Evolutionary conservation across 108 stramenopile species (phyloP), one percentile per base, ranked within the genome.

Genomic region (Asterionellopsis glacialis): DNA sequence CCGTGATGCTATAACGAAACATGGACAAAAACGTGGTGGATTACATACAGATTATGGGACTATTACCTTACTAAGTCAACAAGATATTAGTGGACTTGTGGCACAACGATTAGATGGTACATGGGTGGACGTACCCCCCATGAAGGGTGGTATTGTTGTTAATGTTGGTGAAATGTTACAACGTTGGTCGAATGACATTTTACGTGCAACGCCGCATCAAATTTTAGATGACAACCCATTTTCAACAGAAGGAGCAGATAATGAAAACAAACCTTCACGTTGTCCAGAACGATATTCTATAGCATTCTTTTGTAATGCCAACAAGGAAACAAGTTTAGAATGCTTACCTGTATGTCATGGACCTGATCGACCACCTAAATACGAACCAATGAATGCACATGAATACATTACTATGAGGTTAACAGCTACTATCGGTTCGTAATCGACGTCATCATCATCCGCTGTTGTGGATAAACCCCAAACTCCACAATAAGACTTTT

Each of bases 101-200:
- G 85, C 77, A 4, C 72, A 80, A 55, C 18, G 38, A 0, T 21
- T 33, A 16, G 66, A 67, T 27, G 86, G 81, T 9, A 54, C 33
- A 15, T 88, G 83, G 87, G 70, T 80, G 9, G 51, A 69, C 40
- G 81, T 84, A 2, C 73, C 72, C 16, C 80, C 83, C 0, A 49
- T 69, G 24, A 45, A 61, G 27, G 52, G 64, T 43, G 49, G 65
- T 15, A 66, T 77, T 55, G 54, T 77, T 44, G 65, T 77, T 42
- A 71, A 71, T 52, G 65, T 77, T 26, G 58, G 58, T 19, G 43
- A 45, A 11, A 76, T 76, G 75, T 40, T 76, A 16, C 68, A 67
- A 57, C 51, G 68, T 45, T 76, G 75, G 75, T 61, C 53, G 14
- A 70, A 70, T 33, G 65, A 63, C 39, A 23, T 51, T 11, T 47